These are phyloP conservation scores for Calonectria pauciramosa DNA, from an alignment of 2,329 filamentous ascomycete genomes.

Conservation along the genomic window DNA sequence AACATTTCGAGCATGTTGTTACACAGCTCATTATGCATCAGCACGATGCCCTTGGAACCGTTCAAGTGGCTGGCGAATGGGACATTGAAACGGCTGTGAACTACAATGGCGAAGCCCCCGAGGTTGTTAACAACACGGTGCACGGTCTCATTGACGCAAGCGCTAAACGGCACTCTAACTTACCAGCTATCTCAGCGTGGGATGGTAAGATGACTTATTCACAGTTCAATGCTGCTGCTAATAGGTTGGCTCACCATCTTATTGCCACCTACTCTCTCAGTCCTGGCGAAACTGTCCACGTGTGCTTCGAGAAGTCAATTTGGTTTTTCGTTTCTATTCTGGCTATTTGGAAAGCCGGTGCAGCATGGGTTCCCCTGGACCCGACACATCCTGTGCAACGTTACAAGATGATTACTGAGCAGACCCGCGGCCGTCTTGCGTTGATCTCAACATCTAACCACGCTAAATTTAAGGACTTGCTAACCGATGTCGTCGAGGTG, in stretches of 20 bases:
- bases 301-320: constrained; percentile 31
- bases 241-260: constrained; percentile 15
- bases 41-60: background rate
- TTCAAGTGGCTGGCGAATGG: background rate
- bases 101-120: constrained; percentile 1
- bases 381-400: constrained; percentile 51
- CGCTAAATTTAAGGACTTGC: background rate
- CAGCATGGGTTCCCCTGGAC: constrained; percentile 50
- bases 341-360: constrained; percentile 51
- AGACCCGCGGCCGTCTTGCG: background rate
- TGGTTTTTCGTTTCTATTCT: constrained; percentile 46
- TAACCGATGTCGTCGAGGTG: background rate
- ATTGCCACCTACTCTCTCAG: constrained; percentile 16
- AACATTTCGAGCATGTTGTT: background rate
- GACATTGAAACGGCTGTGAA: background rate
- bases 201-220: constrained; percentile 43
- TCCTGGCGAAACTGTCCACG: constrained; percentile 9
- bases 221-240: constrained; percentile 20
- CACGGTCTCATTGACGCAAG: constrained; percentile 37
- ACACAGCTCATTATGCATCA: background rate
- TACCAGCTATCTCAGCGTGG: constrained; percentile 36
- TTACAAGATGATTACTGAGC: background rate
- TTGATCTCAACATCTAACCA: background rate
- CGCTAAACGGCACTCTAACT: constrained; percentile 22
- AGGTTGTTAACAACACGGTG: constrained; percentile 5